Percentiles rank a stretch among this genome's conserved stretches.
These are phyloP conservation scores for Binderoboletus segoi DNA, from an alignment of 1,284 basidiomycete genomes.

Conservation along the genomic window DNA sequence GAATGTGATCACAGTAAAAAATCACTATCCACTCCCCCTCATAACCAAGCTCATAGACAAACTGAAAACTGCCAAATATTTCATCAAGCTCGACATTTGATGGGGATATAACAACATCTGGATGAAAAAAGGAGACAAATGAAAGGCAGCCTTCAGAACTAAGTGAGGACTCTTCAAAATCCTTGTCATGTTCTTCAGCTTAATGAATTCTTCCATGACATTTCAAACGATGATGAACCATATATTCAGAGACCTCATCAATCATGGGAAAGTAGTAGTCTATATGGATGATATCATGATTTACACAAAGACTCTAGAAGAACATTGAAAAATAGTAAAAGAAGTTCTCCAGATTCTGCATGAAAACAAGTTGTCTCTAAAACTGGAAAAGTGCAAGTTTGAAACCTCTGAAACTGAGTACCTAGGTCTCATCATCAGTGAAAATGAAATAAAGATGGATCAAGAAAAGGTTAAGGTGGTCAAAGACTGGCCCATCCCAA, in stretches of 20 bases:
- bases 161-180: constrained; percentile 15
- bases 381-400: not conserved
- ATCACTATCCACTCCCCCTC: constrained; percentile 33
- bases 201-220: constrained; percentile 34
- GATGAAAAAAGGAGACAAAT: not conserved
- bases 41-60: constrained; percentile 14
- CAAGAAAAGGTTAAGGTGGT: not conserved
- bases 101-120: too few species aligned
- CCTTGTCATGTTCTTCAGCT: constrained; percentile 42
- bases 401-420: not conserved
- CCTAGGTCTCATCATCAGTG: not conserved
- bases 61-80: not conserved
- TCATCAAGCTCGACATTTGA: constrained; percentile 11
- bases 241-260: constrained; percentile 15
- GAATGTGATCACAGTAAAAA: constrained; percentile 37
- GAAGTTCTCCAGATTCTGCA: not conserved
- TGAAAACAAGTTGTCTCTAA: not conserved
- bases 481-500: not conserved
- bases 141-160: constrained; percentile 13
- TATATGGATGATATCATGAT: constrained; percentile 30
- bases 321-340: not conserved
- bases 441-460: too few species aligned
- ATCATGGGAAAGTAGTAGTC: constrained; percentile 1
- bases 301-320: constrained; percentile 5
- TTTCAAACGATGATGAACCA: constrained; percentile 28